Base-by-base conservation (phyloP, 805 yeast species). In the Cephaloascus albidus region DNA sequence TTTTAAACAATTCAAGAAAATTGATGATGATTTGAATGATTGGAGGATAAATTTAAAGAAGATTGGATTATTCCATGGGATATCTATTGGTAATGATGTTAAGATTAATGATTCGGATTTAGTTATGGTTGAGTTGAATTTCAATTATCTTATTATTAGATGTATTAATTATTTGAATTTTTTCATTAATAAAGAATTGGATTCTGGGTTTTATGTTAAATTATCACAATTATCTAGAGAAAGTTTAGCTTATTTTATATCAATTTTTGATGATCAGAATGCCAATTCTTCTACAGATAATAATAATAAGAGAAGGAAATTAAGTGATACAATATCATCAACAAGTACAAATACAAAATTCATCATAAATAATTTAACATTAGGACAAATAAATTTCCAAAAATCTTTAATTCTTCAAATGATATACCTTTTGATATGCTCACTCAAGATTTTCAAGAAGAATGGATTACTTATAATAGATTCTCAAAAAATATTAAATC, bases 301-400 rank as follows among this genome's bases (percentile, higher is more conserved):
- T 23, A 12, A 23, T 12, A 23, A 23, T 12, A 23, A 23, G 28
- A 4, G 50, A 48, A 37, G 40, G 38, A 18, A 33, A 18, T 10
- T 33, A 33, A 12, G 23, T 18, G 20, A 5, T 18, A 3, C 20
- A 3, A 4, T 15, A 30, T 8, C 20, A n/a, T 5, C 14, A n/a
- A 10, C 34, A n/a, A 17, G 30, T 31, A 10, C 17, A 31, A n/a
- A n/a, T n/a, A n/a, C n/a, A n/a, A n/a, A n/a, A n/a, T n/a, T n/a
- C n/a, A 33, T 33, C 8, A 16, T 33, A 14, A 33, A 17, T 18
- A 33, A 8, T 42, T 52, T 62, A 37, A 68, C 65, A 6, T 43
- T 65, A 20, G 69, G 63, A 60, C 63, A 16, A 69, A 67, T 42
- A 70, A 66, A 67, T 48, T 53, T 67, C 45, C 66, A 66, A 40